Evolutionary conservation across 2,329 filamentous ascomycete species (phyloP).

Genomic region (Didymella sp.): DNA sequence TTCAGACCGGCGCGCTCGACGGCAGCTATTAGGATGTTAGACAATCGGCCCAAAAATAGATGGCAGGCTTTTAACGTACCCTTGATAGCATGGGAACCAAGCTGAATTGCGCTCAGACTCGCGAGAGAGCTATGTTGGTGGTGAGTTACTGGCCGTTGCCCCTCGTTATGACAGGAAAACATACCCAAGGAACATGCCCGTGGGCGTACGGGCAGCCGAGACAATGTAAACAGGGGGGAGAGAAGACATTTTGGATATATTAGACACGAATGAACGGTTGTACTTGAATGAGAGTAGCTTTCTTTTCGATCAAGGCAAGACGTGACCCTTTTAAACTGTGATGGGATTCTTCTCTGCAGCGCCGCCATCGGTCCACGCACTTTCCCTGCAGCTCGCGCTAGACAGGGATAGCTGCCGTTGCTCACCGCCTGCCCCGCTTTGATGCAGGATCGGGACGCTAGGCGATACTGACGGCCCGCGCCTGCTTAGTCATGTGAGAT

Average conservation of each 20-base stretch:
- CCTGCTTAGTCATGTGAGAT: slow-evolving; percentile 10
- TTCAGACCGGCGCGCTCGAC: slow-evolving; percentile 88
- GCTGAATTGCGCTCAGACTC: slow-evolving; percentile 82
- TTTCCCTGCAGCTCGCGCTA: slow-evolving; percentile 25
- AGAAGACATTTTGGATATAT: slow-evolving; percentile 69
- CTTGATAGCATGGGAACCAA: slow-evolving; percentile 93
- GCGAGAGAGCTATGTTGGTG: slow-evolving; percentile 74
- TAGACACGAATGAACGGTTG: slow-evolving; percentile 13
- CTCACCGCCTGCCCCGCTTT: slow-evolving; percentile 32
- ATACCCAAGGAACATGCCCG: slow-evolving; percentile 94
- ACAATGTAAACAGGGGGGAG: slow-evolving; percentile 95
- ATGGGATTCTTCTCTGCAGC: slow-evolving; percentile 20
- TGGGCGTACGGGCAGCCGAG: slow-evolving; percentile 85
- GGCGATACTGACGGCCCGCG: slow-evolving; percentile 22
- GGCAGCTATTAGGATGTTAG: slow-evolving; percentile 61
- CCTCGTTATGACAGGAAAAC: slow-evolving; percentile 40
- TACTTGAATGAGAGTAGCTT: slow-evolving; percentile 11
- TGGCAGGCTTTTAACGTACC: slow-evolving; percentile 58
- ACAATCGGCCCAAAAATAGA: slow-evolving; percentile 17
- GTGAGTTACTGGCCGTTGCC: slow-evolving; percentile 27
- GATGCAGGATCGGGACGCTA: slow-evolving; percentile 2
- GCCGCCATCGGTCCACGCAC: slow-evolving; percentile 20
- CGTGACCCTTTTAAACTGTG: slow-evolving; percentile 28
- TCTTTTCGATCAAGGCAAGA: slow-evolving; percentile 19
- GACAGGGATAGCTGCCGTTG: slow-evolving; percentile 14